A percentile compares a stretch with the other conserved stretches of the same genome.
Conservation (phyloP, 805 yeast genomes). For the Hanseniaspora lachancei region DNA sequence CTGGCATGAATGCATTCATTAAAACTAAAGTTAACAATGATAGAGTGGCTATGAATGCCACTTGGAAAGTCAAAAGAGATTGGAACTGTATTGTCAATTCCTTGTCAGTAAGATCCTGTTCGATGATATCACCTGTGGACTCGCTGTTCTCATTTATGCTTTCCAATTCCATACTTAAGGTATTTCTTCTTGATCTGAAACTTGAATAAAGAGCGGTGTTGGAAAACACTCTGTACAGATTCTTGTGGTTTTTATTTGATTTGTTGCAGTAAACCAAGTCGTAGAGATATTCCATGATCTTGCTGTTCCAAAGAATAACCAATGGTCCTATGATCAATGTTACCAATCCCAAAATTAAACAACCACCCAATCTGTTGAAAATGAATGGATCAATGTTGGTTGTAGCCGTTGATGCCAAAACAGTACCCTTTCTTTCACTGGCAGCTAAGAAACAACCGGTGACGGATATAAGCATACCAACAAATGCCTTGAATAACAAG, state of each 20-base stretch:
- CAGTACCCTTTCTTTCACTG: slow-evolving; percentile 24
- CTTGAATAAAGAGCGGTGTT: neutral
- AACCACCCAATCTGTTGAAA: slow-evolving; percentile 27
- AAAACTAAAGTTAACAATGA: neutral
- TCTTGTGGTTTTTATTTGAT: neutral
- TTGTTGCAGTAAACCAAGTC: neutral
- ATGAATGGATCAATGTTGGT: slow-evolving; percentile 23
- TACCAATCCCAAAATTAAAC: slow-evolving; percentile 25
- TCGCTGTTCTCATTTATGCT: neutral
- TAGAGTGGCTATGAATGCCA: slow-evolving; percentile 3
- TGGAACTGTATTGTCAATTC: slow-evolving; percentile 9
- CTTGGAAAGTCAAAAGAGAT: slow-evolving; percentile 8
- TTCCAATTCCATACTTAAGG: slow-evolving; percentile 8
- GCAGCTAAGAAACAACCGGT: slow-evolving; percentile 23
- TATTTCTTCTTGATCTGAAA: slow-evolving; percentile 12
- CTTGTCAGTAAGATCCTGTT: slow-evolving; percentile 2
- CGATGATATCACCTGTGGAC: neutral
- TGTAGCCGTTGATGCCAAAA: slow-evolving; percentile 21
- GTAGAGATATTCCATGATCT: slow-evolving; percentile 5
- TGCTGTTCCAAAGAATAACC: slow-evolving; percentile 20
- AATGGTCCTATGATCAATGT: slow-evolving; percentile 25
- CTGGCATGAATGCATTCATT: neutral
- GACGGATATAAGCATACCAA: slow-evolving; percentile 22
- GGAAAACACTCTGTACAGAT: slow-evolving; percentile 3
- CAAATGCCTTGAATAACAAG: slow-evolving; percentile 13